Evolutionary conservation across 2,329 filamentous ascomycete species (phyloP).

Genomic region (Pseudogymnoascus sp.): DNA sequence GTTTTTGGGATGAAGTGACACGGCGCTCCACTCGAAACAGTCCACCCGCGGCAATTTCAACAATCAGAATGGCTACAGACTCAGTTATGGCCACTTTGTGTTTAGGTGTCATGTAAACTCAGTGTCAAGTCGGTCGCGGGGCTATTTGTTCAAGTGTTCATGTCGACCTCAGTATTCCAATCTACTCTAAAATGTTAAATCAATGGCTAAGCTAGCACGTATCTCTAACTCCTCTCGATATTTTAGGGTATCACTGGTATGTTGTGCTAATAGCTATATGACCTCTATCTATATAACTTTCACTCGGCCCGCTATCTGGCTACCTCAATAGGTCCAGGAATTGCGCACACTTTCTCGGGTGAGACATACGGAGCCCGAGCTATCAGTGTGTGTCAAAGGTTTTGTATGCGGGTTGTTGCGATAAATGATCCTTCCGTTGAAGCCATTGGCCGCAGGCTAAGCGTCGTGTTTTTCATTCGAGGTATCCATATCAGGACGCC

Average conservation of each 20-base stretch:
- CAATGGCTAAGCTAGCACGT: background rate
- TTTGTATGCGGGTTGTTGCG: background rate
- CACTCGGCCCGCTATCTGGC: background rate
- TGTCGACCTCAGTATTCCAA: background rate
- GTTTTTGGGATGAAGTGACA: background rate
- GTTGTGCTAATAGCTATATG: background rate
- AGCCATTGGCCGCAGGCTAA: too few species aligned
- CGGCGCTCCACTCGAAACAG: background rate
- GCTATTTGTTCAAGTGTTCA: background rate
- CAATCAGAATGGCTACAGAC: background rate
- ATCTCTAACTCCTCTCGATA: background rate
- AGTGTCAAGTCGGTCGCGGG: background rate
- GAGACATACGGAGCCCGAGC: too few species aligned
- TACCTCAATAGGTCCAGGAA: background rate
- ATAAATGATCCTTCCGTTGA: background rate
- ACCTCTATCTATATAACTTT: background rate
- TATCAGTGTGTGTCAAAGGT: background rate
- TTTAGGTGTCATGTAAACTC: too few species aligned
- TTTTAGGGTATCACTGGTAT: background rate
- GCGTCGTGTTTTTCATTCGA: background rate
- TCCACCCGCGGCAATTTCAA: background rate
- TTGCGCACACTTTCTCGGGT: background rate
- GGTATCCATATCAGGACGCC: background rate
- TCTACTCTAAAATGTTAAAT: background rate
- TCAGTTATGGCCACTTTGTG: background rate